Evolutionary conservation across 2,329 filamentous ascomycete genomes (phyloP).

Genomic region (Tolypocladium tundrense): DNA sequence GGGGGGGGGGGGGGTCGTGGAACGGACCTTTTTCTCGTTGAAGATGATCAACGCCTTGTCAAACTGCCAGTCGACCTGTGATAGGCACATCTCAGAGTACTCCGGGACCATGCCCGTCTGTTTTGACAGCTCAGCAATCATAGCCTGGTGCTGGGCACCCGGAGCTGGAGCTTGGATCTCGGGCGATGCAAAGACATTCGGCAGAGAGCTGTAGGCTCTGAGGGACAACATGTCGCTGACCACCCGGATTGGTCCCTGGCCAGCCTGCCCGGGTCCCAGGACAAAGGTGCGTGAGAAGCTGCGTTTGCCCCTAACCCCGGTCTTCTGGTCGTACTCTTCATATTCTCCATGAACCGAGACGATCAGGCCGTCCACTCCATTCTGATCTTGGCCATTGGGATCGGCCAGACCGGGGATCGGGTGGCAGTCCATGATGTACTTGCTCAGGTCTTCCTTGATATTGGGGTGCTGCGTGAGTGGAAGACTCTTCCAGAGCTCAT

Average conservation of each 20-base stretch:
- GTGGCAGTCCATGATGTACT: conserved; percentile 78
- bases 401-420: conserved; percentile 62
- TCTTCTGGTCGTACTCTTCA: conserved; percentile 55
- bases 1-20: conserved; percentile 2
- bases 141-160: conserved; percentile 48
- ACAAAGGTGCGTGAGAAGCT: conserved; percentile 78
- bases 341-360: conserved; percentile 78
- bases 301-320: conserved; percentile 50
- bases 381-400: conserved; percentile 48
- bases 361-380: conserved; percentile 67
- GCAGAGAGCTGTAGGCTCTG: conserved; percentile 50
- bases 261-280: conserved; percentile 61
- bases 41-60: conserved; percentile 67
- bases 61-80: conserved; percentile 71
- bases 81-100: conserved; percentile 73
- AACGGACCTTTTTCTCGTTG: conserved; percentile 58
- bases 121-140: conserved; percentile 64
- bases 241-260: conserved; percentile 57
- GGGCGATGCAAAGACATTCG: conserved; percentile 27
- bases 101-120: conserved; percentile 71
- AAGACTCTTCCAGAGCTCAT: conserved; percentile 57
- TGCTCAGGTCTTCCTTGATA: conserved; percentile 53
- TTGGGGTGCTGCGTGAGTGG: conserved; percentile 67
- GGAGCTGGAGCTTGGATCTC: conserved; percentile 12
- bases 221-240: conserved; percentile 71